Percentiles rank a stretch among this genome's conserved stretches.
Conservation (phyloP, 2,329 filamentous ascomycete genomes). For the Atkinsonella hypoxylon region DNA sequence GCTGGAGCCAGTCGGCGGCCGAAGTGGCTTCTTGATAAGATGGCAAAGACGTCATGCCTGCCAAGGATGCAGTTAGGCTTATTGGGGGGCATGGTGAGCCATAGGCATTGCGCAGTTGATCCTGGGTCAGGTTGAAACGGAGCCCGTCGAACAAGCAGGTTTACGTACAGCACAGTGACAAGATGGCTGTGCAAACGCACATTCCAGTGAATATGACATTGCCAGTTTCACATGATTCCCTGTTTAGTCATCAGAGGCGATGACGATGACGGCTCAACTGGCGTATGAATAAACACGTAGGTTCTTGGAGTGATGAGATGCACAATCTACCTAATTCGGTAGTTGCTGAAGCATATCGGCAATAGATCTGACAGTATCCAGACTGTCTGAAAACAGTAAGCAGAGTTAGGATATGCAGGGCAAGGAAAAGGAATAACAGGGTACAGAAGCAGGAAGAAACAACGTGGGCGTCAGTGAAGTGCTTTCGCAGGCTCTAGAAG, state of each 20-base stretch:
- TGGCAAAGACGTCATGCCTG: slow-evolving; percentile 25
- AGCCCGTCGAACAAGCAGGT: background rate
- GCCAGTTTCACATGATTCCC: background rate
- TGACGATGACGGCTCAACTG: background rate
- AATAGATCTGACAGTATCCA: background rate
- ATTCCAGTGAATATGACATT: background rate
- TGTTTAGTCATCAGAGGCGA: background rate
- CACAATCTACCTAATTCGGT: background rate
- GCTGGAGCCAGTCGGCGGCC: slow-evolving; percentile 34
- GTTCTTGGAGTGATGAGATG: background rate
- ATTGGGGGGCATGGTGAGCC: background rate
- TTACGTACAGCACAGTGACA: background rate
- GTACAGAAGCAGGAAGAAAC: slow-evolving; percentile 2
- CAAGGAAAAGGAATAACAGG: background rate
- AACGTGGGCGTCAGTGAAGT: background rate
- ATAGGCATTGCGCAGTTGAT: background rate
- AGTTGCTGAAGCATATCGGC: background rate
- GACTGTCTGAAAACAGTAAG: background rate
- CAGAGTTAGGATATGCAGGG: background rate
- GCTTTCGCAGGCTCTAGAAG: background rate
- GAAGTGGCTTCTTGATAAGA: slow-evolving; percentile 41
- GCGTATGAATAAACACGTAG: background rate
- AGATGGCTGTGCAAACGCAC: background rate
- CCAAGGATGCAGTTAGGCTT: background rate
- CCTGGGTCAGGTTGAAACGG: background rate